phyloP scores from a whole-genome alignment of 768 basidiomycete genomes.

The Tephrocybe rancida region DNA sequence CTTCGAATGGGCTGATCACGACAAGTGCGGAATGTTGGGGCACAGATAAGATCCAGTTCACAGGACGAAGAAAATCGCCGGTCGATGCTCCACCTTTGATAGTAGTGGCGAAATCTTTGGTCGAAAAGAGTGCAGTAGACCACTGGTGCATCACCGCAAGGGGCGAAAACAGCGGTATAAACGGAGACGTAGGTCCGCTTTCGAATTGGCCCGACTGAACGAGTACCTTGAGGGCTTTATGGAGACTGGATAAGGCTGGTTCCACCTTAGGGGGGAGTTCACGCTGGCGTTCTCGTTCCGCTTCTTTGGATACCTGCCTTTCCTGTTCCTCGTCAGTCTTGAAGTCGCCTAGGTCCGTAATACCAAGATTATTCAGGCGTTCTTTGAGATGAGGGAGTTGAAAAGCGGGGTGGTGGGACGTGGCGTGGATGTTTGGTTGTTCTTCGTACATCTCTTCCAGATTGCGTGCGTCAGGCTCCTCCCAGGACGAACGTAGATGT shows the following conservation, averaged over 20 bases:
- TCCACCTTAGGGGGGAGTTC: constrained; percentile 33
- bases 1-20: constrained; percentile 43
- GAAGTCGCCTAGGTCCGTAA: constrained; percentile 17
- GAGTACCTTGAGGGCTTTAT: constrained; percentile 23
- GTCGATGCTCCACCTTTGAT: constrained; percentile 18
- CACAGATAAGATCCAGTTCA: constrained; percentile 44
- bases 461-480: constrained; percentile 38
- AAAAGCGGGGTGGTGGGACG: constrained; percentile 7
- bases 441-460: constrained; percentile 39
- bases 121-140: constrained; percentile 28
- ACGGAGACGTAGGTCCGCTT: constrained; percentile 8
- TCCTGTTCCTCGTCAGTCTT: constrained; percentile 52
- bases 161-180: constrained; percentile 22
- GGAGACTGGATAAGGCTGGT: constrained; percentile 18
- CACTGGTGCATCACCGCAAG: constrained; percentile 15
- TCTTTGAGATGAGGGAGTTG: constrained; percentile 21
- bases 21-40: constrained; percentile 24
- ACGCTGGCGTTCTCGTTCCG: constrained; percentile 41
- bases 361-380: constrained; percentile 28
- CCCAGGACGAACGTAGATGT: constrained; percentile 30
- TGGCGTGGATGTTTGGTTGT: neutral
- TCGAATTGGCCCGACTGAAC: constrained; percentile 30
- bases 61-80: constrained; percentile 36
- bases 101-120: constrained; percentile 35
- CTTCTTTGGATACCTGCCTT: constrained; percentile 44